A percentile compares a stretch with the other conserved stretches of the same genome.
Evolutionary conservation across 371 early-diverging fungal species (phyloP).

Genomic region (Mortierella sp.): DNA sequence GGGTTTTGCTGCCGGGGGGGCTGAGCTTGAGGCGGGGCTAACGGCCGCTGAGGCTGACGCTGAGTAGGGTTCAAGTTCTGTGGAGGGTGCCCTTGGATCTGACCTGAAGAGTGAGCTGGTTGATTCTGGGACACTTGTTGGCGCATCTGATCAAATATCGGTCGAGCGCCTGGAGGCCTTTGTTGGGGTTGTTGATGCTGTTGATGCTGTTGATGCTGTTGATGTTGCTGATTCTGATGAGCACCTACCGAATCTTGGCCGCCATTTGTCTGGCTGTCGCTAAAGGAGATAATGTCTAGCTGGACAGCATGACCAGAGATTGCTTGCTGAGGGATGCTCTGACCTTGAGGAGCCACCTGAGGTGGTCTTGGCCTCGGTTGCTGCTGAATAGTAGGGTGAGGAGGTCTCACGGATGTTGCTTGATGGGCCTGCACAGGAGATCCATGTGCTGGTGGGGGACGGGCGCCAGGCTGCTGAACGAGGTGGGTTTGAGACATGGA

Average conservation of each 20-base stretch:
- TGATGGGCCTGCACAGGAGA: slow-evolving; percentile 40
- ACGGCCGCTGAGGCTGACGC: slow-evolving; percentile 40
- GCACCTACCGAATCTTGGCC: neutral
- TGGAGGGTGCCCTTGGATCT: slow-evolving; percentile 4
- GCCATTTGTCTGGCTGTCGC: neutral
- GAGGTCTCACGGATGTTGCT: slow-evolving; percentile 24
- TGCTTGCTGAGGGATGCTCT: slow-evolving; percentile 17
- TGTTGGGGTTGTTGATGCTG: slow-evolving; percentile 29
- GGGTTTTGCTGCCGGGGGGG: slow-evolving; percentile 13
- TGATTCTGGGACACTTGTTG: slow-evolving; percentile 28
- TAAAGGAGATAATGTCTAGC: slow-evolving; percentile 21
- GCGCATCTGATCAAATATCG: slow-evolving; percentile 45
- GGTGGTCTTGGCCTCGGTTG: slow-evolving; percentile 46
- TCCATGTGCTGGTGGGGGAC: slow-evolving; percentile 30
- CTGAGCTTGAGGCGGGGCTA: slow-evolving; percentile 24
- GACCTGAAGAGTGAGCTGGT: slow-evolving; percentile 5
- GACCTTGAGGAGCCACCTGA: slow-evolving; percentile 32
- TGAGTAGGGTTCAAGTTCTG: slow-evolving; percentile 36
- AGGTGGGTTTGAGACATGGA: slow-evolving; percentile 41
- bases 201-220: slow-evolving; percentile 14
- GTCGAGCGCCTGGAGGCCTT: slow-evolving; percentile 41
- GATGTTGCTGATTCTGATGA: slow-evolving; percentile 11
- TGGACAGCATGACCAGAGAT: slow-evolving; percentile 25
- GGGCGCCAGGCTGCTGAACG: slow-evolving; percentile 24
- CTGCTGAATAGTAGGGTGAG: slow-evolving; percentile 24